Percentiles rank a stretch among this genome's conserved stretches.
Conservation (phyloP, 176 grass and related monocot species). For the Rhynchospora tenuis region DNA sequence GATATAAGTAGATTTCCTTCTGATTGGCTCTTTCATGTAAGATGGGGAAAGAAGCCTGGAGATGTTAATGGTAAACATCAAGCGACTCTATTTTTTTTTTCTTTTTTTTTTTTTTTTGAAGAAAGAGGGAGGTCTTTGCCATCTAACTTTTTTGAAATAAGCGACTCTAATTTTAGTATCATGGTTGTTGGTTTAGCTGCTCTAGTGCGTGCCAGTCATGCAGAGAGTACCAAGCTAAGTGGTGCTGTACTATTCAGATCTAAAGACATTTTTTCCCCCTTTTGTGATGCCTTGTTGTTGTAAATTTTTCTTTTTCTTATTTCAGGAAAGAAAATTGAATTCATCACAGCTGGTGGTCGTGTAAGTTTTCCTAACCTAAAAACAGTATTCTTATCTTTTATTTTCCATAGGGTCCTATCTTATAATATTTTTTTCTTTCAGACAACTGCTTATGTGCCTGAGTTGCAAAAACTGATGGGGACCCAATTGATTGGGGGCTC, state of each 20-base stretch:
- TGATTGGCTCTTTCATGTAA: constrained; percentile 88
- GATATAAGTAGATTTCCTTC: constrained; percentile 59
- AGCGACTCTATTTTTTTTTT: too few relatives aligned
- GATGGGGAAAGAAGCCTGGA: constrained; percentile 81
- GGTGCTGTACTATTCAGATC: background rate
- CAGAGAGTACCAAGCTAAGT: background rate
- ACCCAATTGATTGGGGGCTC: constrained; percentile 23
- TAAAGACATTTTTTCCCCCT: background rate
- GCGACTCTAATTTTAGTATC: background rate
- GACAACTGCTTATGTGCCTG: constrained; percentile 78
- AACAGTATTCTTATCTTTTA: background rate
- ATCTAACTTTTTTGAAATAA: too few relatives aligned
- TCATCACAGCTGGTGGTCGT: constrained; percentile 85
- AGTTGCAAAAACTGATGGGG: constrained; percentile 63
- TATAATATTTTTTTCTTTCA: constrained; percentile 19
- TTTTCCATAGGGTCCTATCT: background rate
- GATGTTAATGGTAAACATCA: constrained; percentile 55
- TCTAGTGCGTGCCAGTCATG: background rate
- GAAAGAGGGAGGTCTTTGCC: too few relatives aligned
- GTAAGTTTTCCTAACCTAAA: constrained; percentile 34
- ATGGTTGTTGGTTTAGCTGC: background rate
- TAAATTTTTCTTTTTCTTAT: constrained; percentile 22
- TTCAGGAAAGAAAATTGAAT: constrained; percentile 93
- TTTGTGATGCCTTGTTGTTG: background rate
- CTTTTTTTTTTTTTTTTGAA: too few relatives aligned